These are phyloP conservation scores for Penicillium ochrochloron DNA, from an alignment of 495 filamentous ascomycete species.

Conservation along the genomic window DNA sequence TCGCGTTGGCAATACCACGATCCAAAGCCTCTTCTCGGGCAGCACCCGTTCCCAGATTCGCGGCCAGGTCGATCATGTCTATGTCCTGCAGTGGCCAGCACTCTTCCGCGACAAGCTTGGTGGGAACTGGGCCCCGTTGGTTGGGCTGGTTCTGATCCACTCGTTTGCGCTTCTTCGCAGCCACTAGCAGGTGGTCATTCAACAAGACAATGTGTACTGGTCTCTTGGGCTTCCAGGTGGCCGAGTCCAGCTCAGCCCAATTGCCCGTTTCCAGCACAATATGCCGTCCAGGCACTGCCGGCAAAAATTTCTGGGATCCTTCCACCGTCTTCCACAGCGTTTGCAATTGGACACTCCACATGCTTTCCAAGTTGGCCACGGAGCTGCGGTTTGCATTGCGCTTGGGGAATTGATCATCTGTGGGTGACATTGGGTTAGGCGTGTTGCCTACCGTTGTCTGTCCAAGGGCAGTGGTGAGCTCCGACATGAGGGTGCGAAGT, in stretches of 20 bases:
- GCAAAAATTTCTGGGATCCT: constrained; percentile 94
- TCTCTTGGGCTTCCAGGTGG: constrained; percentile 88
- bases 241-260: constrained; percentile 96
- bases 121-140: constrained; percentile 63
- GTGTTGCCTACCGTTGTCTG: constrained; percentile 61
- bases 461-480: constrained; percentile 78
- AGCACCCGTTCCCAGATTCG: constrained; percentile 61
- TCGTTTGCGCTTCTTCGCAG: constrained; percentile 87
- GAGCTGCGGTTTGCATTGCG: constrained; percentile 56
- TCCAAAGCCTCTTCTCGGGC: constrained; percentile 59
- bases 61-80: constrained; percentile 84
- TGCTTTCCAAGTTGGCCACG: constrained; percentile 90
- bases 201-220: constrained; percentile 88
- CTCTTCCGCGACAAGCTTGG: constrained; percentile 86
- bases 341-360: constrained; percentile 84
- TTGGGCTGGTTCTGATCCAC: constrained; percentile 64
- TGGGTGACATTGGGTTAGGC: constrained; percentile 48
- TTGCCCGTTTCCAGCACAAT: constrained; percentile 85
- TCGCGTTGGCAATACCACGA: constrained; percentile 78
- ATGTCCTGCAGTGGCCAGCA: constrained; percentile 96
- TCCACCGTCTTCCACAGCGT: constrained; percentile 94
- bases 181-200: constrained; percentile 93
- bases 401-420: constrained; percentile 54
- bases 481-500: constrained; percentile 84
- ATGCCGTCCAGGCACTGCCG: constrained; percentile 87